Evolutionary conservation across 2,329 filamentous ascomycete genomes (phyloP), one percentile per base, ranked within the genome.

Genomic region (Nannizziopsis arthrosporioides): DNA sequence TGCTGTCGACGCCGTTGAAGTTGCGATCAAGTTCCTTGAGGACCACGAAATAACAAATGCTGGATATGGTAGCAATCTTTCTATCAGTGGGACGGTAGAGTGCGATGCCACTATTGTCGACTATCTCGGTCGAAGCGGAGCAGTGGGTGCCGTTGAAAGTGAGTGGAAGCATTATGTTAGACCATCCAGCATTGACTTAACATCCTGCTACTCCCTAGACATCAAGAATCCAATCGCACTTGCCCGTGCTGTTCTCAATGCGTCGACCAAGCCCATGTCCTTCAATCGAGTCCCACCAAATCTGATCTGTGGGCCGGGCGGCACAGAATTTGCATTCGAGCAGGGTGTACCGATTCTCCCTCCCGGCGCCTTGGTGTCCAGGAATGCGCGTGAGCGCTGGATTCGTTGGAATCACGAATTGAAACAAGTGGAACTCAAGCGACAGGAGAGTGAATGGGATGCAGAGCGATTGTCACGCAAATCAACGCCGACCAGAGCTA

Each of bases 1-100:
- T 37, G 86, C 92, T 3, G 74, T 90, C 3, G 87, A 96, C 61
- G 92, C 89, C 12, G 84, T 95, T 17, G 92, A 95, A 65, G 82
- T 84, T 44, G 87, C 92, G 27, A 80, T 98, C 59, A 85, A 83
- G 56, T 74, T 86, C 15, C 78, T 98, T 14, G 92, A 98, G 67
- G 86, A 98, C 62, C 82, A 84, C 49, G 88, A 95, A 59, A 93
- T 98, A 55, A 98, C 93, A 32, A 98, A 98, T 63, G 85, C 90
- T 34, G 92, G 92, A 0, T 96, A 85, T 62, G 92, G 93, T 41
- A 98, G 92, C 67, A 98, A 98, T 59, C 72, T 98, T 18, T 82
- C 86, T 39, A 85, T 94, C 53, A 84, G 95, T 56, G 92, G 92
- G 1, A 78, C 81, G 1, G 92, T 96, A 10, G 92, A 98, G 64